Base-by-base conservation (phyloP, 257 asterid genomes). In the Lantana camara region DNA sequence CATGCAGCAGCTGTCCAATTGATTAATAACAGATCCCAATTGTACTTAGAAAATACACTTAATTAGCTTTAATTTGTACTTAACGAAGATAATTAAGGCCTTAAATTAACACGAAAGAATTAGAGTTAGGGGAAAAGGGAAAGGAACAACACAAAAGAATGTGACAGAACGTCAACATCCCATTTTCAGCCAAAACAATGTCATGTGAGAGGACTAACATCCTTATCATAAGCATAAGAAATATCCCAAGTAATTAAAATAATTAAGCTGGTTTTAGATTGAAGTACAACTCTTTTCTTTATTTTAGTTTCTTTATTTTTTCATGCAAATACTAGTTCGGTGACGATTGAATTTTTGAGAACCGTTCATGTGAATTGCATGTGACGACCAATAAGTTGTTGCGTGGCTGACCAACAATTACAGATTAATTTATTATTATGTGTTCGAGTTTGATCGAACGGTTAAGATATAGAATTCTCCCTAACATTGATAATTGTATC, bases 11-110 rank as follows among this genome's bases (percentile, higher is more conserved):
- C n/a, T n/a, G n/a, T n/a, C n/a, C n/a, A n/a, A n/a, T n/a, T n/a
- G 44, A 63, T 66, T 35, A 47, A 57, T 54, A 50, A 76, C 78
- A 29, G 81, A 85, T 83, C 84, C 85, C 81, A 12, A 81, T 66
- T 70, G 87, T 77, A 82, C 83, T 83, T 82, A 2, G 32, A 38
- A 73, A 13, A 14, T n/a, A n/a, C 48, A 32, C n/a, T 64, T 58
- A 44, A 58, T 37, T 73, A 75, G 8, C 51, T 68, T 34, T 44
- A 12, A 20, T 42, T 24, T 22, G 27, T 59, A 66, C 49, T 42
- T 69, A 6, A 60, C 27, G 0, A 22, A 21, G 48, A 60, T 42
- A 57, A 27, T 27, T 2, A 27, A 27, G 2, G 64, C 35, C 54
- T 27, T 27, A 27, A 27, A 2, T 67, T 57, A 32, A 68, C 7